phyloP scores from a whole-genome alignment of 495 filamentous ascomycete genomes.

The Penicillium daleae region DNA sequence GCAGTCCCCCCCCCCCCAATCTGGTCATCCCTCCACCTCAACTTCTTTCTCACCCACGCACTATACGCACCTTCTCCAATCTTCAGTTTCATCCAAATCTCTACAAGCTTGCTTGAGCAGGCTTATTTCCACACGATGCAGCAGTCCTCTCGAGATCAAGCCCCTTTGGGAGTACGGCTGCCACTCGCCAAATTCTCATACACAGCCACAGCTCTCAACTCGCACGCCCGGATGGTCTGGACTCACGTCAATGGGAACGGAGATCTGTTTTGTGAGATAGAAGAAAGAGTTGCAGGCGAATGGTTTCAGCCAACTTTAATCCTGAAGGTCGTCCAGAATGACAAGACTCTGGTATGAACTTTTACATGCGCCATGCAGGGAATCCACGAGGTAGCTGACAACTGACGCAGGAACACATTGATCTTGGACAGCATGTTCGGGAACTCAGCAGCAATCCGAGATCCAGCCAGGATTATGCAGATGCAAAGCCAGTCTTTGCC shows the following conservation, averaged over 20 bases:
- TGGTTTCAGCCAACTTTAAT: conserved; percentile 18
- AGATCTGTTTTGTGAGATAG: conserved; percentile 36
- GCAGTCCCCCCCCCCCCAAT: not conserved
- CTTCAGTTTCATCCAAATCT: not conserved
- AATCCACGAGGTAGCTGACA: conserved; percentile 8
- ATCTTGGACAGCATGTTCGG: conserved; percentile 33
- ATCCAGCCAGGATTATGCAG: conserved; percentile 10
- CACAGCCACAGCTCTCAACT: conserved; percentile 36
- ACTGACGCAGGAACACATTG: conserved; percentile 39
- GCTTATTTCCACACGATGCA: not conserved
- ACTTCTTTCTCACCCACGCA: not conserved
- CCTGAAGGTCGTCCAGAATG: conserved; percentile 32
- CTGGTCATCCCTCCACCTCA: not conserved
- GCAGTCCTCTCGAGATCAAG: not conserved
- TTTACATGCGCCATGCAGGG: not conserved
- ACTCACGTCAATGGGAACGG: conserved; percentile 41
- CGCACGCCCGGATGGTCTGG: conserved; percentile 43
- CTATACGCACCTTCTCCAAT: not conserved
- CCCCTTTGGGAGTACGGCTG: conserved; percentile 29
- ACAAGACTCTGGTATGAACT: conserved; percentile 36
- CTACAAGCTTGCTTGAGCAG: not conserved
- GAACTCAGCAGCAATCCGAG: conserved; percentile 20
- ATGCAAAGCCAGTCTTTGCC: conserved; percentile 35
- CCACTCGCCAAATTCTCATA: conserved; percentile 49
- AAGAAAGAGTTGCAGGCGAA: conserved; percentile 16